Base-by-base conservation (phyloP, 2,329 filamentous ascomycete genomes). In the Ciborinia camelliae region DNA sequence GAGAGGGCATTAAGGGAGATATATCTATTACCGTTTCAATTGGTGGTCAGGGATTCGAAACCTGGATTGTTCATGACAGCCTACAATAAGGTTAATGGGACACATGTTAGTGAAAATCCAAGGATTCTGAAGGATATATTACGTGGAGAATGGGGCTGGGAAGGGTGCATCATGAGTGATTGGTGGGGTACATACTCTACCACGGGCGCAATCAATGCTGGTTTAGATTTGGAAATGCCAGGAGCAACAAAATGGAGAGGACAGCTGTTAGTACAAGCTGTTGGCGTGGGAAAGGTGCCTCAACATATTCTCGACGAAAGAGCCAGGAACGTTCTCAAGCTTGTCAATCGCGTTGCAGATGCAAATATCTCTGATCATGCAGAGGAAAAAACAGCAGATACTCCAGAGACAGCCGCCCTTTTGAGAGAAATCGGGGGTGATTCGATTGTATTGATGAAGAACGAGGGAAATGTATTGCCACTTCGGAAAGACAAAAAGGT, bases 371-470 rank as follows among this genome's bases (percentile, higher is more conserved):
- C 67, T 18, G 72, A 72, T 23, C 48, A 71, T 57, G 72, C 71
- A 48, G 65, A 68, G 12, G 75, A 72, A 65, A 72, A 60, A 41
- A 71, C 67, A n/a, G 66, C 57, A 8, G 67, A 73, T 65, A 75
- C 57, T 8, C 75, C 70, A 23, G 77, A 76, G 67, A 76, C 75
- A 53, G 74, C 73, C 12, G 70, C 72, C 15, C 71, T 88, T 32
- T 79, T 87, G 14, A 80, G 86, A 37, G 79, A 83, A 41, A 78
- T 86, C 7, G 85, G 85, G 2, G 80, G 82, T 0, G 83, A 88
- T 65, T 85, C 83, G 0, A 82, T 88, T 14, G 85, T 89, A 0
- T 80, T 89, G 10, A 76, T 89, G 41, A 88, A 89, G 76, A 90
- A 90, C 68, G 80, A 86, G 28, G 79, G 79, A 5, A 77, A 77